Conservation (phyloP, 2,329 filamentous ascomycete genomes). For the Claviceps capensis region DNA sequence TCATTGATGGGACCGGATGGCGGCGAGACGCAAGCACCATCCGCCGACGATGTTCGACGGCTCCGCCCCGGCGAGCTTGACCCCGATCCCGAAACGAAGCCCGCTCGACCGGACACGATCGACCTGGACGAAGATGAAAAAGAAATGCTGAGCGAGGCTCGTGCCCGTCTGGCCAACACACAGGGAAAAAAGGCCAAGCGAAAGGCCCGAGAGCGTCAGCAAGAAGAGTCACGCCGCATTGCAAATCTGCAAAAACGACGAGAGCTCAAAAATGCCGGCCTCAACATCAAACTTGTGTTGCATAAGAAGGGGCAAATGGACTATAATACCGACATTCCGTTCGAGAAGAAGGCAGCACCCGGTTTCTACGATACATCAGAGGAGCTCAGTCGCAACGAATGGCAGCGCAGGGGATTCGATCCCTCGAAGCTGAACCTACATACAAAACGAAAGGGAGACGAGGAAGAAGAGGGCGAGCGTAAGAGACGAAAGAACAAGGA, state of each 20-base stretch:
- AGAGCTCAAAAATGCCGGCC: constrained; percentile 92
- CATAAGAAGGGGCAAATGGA: constrained; percentile 97
- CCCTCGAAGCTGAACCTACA: constrained; percentile 81
- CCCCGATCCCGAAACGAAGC: constrained; percentile 94
- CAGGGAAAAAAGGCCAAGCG: constrained; percentile 98
- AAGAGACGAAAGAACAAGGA: constrained; percentile 84
- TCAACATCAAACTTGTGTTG: constrained; percentile 91
- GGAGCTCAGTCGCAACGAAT: constrained; percentile 69
- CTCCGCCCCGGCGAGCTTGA: constrained; percentile 88
- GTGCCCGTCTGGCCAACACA: constrained; percentile 89
- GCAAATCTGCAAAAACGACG: constrained; percentile 88
- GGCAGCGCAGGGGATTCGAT: constrained; percentile 73
- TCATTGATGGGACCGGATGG: constrained; percentile 76
- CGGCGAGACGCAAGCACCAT: constrained; percentile 75
- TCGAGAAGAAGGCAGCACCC: constrained; percentile 77
- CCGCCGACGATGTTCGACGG: constrained; percentile 80
- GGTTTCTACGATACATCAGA: constrained; percentile 92
- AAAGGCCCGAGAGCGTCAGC: constrained; percentile 87
- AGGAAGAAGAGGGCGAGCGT: constrained; percentile 67
- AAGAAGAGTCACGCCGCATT: constrained; percentile 84
- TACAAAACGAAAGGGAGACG: constrained; percentile 88
- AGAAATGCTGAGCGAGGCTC: constrained; percentile 96
- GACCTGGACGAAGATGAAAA: constrained; percentile 98
- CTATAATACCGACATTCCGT: constrained; percentile 97
- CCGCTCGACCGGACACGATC: constrained; percentile 88